Percentiles rank a stretch among this genome's conserved stretches.
Conservation (phyloP, 1,284 basidiomycete genomes). For the Sanguinoderma infundibulare region DNA sequence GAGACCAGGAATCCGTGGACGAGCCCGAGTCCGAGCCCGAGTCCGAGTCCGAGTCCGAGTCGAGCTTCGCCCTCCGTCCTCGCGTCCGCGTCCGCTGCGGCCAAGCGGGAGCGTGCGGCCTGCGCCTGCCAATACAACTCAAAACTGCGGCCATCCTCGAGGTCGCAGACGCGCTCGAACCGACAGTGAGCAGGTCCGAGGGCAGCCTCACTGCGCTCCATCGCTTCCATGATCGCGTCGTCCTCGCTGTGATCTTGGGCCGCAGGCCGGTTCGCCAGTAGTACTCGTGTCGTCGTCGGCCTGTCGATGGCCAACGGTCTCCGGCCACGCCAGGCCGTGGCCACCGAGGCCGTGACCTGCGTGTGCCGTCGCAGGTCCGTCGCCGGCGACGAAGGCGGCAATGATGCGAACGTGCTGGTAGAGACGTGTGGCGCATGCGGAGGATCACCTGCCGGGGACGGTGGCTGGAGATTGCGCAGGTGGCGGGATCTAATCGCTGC, state of each 20-base stretch:
- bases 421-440: conserved; percentile 10
- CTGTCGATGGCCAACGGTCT: conserved; percentile 34
- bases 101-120: conserved; percentile 35
- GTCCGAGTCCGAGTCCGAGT: too few species aligned
- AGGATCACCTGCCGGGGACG: conserved; percentile 13
- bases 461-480: conserved; percentile 22
- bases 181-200: conserved; percentile 15
- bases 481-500: conserved; percentile 18
- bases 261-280: conserved; percentile 29
- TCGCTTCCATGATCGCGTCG: conserved; percentile 32
- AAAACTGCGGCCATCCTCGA: conserved; percentile 36
- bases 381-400: conserved; percentile 26
- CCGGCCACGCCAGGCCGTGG: conserved; percentile 24
- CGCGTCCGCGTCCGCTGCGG: conserved; percentile 17
- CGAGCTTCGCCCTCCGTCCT: conserved; percentile 26
- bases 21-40: too few species aligned
- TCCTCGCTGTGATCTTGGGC: conserved; percentile 28
- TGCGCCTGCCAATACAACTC: conserved; percentile 45
- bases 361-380: conserved; percentile 28
- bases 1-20: conserved; percentile 44
- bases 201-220: conserved; percentile 31
- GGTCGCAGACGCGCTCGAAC: conserved; percentile 30
- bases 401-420: conserved; percentile 13
- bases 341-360: conserved; percentile 21
- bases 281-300: too few species aligned